Percentiles rank a stretch among this genome's conserved stretches.
Conservation (phyloP, 2,329 filamentous ascomycete genomes). For the Paracorniculantispora psalliotae region DNA sequence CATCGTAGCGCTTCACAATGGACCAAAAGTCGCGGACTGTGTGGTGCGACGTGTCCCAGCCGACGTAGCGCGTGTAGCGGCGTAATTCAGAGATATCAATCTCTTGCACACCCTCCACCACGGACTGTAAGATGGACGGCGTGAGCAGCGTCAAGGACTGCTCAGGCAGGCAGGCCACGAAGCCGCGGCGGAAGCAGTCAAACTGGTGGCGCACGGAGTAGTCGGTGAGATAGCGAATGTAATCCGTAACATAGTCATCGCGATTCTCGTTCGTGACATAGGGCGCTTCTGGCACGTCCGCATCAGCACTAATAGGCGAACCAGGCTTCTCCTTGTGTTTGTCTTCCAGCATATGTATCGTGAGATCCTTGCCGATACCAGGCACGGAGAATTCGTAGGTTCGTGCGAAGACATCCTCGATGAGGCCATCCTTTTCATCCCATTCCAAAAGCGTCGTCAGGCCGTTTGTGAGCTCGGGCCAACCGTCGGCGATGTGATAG, state of each 20-base stretch:
- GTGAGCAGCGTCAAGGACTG: constrained; percentile 69
- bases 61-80: constrained; percentile 70
- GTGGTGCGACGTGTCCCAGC: constrained; percentile 65
- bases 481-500: constrained; percentile 78
- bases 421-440: constrained; percentile 67
- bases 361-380: constrained; percentile 52
- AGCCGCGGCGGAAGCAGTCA: constrained; percentile 75
- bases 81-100: constrained; percentile 74
- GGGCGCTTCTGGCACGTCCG: constrained; percentile 47
- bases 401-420: constrained; percentile 75
- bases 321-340: constrained; percentile 51
- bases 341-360: constrained; percentile 48
- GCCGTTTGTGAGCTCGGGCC: constrained; percentile 75
- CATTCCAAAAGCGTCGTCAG: constrained; percentile 70
- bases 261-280: constrained; percentile 81
- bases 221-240: constrained; percentile 77
- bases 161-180: constrained; percentile 66
- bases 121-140: constrained; percentile 63
- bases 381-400: constrained; percentile 80
- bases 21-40: constrained; percentile 80
- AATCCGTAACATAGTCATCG: constrained; percentile 73
- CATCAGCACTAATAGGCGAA: constrained; percentile 31
- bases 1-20: constrained; percentile 63
- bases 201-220: constrained; percentile 73
- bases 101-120: constrained; percentile 78